Percentiles rank a stretch among this genome's conserved stretches.
Conservation (phyloP, 129 eudicot species). For the Heracleum sosnowskyi region DNA sequence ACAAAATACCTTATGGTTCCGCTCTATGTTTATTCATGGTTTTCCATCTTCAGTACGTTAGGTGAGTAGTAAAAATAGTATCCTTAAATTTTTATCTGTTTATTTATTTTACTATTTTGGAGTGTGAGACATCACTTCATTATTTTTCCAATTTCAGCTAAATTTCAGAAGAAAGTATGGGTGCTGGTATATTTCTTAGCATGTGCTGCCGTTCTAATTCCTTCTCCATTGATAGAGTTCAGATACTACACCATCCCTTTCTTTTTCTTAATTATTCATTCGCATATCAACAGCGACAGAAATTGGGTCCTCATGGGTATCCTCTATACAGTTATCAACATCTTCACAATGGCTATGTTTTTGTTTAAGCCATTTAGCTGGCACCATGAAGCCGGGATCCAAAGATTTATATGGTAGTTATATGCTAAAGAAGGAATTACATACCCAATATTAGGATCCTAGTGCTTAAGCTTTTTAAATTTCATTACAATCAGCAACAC, state of each 20-base stretch:
- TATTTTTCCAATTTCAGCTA: constrained; percentile 37
- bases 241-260: constrained; percentile 91
- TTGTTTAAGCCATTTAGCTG: constrained; percentile 79
- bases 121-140: not conserved
- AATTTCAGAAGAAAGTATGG: constrained; percentile 61
- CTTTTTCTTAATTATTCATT: constrained; percentile 69
- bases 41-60: constrained; percentile 49
- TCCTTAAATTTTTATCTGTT: not conserved
- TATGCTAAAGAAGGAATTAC: not conserved
- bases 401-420: constrained; percentile 86
- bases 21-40: constrained; percentile 74
- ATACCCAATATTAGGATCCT: not conserved
- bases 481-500: not conserved
- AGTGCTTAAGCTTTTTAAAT: not conserved
- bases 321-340: constrained; percentile 42
- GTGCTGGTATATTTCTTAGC: constrained; percentile 64
- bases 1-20: constrained; percentile 78
- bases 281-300: constrained; percentile 26
- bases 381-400: constrained; percentile 75
- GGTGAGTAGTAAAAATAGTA: constrained; percentile 40
- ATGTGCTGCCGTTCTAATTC: constrained; percentile 64
- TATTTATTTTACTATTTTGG: not conserved
- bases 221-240: constrained; percentile 87
- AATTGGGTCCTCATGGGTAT: constrained; percentile 65
- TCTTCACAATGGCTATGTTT: constrained; percentile 74